A percentile compares a stretch with the other conserved stretches of the same genome.
phyloP scores from a whole-genome alignment of 352 stramenopile species.

The Peronospora destructor region DNA sequence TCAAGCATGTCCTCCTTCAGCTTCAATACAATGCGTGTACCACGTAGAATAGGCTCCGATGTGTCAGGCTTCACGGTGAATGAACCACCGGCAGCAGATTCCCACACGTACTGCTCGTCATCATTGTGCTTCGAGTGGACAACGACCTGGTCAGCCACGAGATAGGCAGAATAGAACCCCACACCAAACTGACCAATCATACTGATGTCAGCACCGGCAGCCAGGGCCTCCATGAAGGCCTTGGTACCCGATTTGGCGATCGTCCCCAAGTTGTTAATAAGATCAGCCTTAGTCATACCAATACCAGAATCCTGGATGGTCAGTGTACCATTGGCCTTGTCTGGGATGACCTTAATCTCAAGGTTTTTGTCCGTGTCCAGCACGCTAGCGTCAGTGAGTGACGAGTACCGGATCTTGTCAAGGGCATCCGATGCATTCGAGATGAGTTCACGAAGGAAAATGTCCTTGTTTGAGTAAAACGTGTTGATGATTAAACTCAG shows the following conservation, averaged over 20 bases:
- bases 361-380: constrained; percentile 96
- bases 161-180: constrained; percentile 99
- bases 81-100: constrained; percentile 93
- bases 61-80: constrained; percentile 94
- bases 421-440: constrained; percentile 95
- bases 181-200: constrained; percentile 99
- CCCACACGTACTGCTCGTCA: constrained; percentile 97
- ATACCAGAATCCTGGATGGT: constrained; percentile 98
- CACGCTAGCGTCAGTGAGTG: constrained; percentile 92
- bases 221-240: constrained; percentile 98
- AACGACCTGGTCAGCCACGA: constrained; percentile 98
- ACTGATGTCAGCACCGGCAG: constrained; percentile 95
- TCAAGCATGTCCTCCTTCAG: constrained; percentile 99
- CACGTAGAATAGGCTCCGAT: constrained; percentile 79
- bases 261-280: constrained; percentile 99
- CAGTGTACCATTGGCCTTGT: constrained; percentile 99
- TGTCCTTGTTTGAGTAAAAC: constrained; percentile 99
- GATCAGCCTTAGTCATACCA: constrained; percentile 99
- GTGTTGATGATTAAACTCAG: constrained; percentile 97
- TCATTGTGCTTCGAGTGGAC: constrained; percentile 99
- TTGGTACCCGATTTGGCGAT: constrained; percentile 99
- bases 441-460: constrained; percentile 96
- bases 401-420: constrained; percentile 97
- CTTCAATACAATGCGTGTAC: constrained; percentile 95
- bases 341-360: constrained; percentile 98